Conservation (phyloP, 441 rosid species). For the Pelargonium exstipulatum region DNA sequence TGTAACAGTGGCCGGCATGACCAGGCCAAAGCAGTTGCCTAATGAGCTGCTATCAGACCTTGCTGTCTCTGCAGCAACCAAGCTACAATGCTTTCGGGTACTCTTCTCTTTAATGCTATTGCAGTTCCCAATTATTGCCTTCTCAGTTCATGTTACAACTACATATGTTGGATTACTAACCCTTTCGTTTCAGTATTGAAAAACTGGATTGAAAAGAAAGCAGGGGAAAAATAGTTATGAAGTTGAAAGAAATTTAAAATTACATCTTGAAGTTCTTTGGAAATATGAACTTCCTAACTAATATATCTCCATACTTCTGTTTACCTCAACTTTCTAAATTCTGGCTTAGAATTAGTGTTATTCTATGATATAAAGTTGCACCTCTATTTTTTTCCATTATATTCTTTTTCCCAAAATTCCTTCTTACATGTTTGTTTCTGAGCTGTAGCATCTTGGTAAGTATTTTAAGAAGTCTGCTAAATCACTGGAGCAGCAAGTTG, state of each 20-base stretch:
- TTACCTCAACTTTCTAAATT: neutral
- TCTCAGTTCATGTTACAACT: neutral
- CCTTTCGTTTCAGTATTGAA: neutral
- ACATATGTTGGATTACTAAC: neutral
- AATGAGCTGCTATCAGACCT: constrained; percentile 70
- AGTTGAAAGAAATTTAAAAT: neutral
- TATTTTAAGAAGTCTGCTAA: constrained; percentile 91
- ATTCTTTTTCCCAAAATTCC: constrained; percentile 17
- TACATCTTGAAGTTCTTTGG: neutral
- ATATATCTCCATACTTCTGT: neutral
- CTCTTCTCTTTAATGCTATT: constrained; percentile 1
- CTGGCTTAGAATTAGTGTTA: neutral
- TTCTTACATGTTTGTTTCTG: constrained; percentile 21
- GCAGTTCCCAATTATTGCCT: neutral
- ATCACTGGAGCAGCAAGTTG: constrained; percentile 73
- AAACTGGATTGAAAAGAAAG: neutral
- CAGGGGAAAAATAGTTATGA: neutral
- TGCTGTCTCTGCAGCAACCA: constrained; percentile 82
- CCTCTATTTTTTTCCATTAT: constrained; percentile 2
- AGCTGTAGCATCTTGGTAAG: constrained; percentile 71
- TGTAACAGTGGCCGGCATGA: constrained; percentile 79
- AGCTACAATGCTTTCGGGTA: constrained; percentile 87
- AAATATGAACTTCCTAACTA: neutral
- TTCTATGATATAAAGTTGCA: neutral
- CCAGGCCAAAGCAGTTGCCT: constrained; percentile 69